Percentiles rank a stretch among this genome's conserved stretches.
These are phyloP conservation scores for Cytospora piceae DNA, from an alignment of 2,329 filamentous ascomycete genomes.

Conservation along the genomic window DNA sequence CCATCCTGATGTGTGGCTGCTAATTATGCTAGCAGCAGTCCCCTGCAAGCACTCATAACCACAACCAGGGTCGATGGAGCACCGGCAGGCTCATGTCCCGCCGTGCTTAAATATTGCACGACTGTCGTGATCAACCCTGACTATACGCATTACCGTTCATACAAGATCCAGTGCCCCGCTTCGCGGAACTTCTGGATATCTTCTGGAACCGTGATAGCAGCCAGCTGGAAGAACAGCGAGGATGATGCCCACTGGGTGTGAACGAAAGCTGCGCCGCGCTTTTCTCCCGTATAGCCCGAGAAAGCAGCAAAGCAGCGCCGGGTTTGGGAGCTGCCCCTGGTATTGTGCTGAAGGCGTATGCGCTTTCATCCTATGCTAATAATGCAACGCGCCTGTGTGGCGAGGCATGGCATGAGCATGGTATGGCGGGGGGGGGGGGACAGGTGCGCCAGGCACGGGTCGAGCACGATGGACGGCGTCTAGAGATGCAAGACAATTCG, in stretches of 20 bases:
- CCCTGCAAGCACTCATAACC: conserved; percentile 25
- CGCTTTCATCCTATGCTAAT: conserved; percentile 17
- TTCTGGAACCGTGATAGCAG: conserved; percentile 9
- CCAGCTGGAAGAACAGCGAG: not conserved
- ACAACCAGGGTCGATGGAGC: conserved; percentile 22
- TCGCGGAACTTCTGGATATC: conserved; percentile 6
- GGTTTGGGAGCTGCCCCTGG: conserved; percentile 18
- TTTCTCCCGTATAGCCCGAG: not conserved
- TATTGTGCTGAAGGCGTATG: conserved; percentile 18
- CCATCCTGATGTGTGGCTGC: conserved; percentile 43
- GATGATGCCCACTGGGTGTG: not conserved
- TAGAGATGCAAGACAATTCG: conserved; percentile 26
- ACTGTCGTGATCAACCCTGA: conserved; percentile 6
- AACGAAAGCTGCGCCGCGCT: not conserved
- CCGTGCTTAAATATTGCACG: not conserved
- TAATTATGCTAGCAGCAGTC: conserved; percentile 41
- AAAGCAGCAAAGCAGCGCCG: conserved; percentile 6
- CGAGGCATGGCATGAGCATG: conserved; percentile 21
- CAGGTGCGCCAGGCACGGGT: conserved; percentile 26
- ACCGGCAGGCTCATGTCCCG: conserved; percentile 11
- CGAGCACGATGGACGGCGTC: conserved; percentile 22
- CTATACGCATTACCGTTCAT: conserved; percentile 1
- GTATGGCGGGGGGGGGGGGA: conserved; percentile 19
- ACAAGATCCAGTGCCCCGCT: conserved; percentile 2
- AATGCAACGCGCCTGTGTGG: conserved; percentile 13